Conservation (phyloP, 192 early-diverging fungal genomes). For the Kickxella alabastrina region DNA sequence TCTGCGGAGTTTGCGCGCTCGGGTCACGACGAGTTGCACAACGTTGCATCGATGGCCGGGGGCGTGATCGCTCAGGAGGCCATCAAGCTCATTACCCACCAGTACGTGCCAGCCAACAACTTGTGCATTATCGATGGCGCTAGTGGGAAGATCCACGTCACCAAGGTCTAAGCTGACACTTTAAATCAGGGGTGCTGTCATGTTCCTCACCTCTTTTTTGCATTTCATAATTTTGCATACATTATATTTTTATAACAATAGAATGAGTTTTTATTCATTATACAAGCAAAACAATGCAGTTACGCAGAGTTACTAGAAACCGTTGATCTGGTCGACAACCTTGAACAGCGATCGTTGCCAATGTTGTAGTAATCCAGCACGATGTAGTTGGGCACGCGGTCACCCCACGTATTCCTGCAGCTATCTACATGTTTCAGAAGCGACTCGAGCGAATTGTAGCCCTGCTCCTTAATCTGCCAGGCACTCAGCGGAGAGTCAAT, state of each 20-base stretch:
- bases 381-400: constrained; percentile 31
- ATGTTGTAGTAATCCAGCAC: constrained; percentile 48
- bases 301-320: no score
- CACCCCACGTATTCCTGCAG: constrained; percentile 25
- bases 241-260: no score
- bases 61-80: constrained; percentile 90
- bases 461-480: constrained; percentile 11
- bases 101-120: constrained; percentile 92
- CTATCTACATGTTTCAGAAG: constrained; percentile 23
- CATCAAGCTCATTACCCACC: constrained; percentile 92
- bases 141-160: constrained; percentile 16
- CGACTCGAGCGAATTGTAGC: constrained; percentile 31
- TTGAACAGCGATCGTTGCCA: constrained; percentile 25
- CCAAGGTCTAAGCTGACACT: constrained; percentile 21
- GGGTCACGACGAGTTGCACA: constrained; percentile 74
- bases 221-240: no score
- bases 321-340: constrained; percentile 31
- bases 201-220: no score
- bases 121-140: constrained; percentile 82
- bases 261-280: background rate
- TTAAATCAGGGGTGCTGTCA: no score
- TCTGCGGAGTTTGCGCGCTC: constrained; percentile 54
- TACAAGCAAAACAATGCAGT: background rate
- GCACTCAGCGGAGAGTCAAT: constrained; percentile 30
- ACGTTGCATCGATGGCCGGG: constrained; percentile 79